These are phyloP conservation scores for Pleurotus giganteus DNA, from an alignment of 768 basidiomycete species.

Conservation along the genomic window DNA sequence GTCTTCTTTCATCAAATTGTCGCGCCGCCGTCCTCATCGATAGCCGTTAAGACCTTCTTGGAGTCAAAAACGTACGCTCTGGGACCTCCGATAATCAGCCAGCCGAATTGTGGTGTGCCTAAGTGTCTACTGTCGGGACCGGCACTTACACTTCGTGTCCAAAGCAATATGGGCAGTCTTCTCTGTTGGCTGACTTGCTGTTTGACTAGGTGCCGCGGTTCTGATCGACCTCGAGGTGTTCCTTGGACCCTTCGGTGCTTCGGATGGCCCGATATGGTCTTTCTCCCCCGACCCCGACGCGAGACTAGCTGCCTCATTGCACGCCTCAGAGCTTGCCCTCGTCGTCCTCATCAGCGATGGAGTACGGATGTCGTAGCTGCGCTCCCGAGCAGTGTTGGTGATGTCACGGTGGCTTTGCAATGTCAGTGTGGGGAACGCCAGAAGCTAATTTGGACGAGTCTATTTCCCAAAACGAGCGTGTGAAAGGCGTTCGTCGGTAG, in stretches of 20 bases:
- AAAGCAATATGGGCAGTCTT: conserved; percentile 5
- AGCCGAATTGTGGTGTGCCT: not conserved
- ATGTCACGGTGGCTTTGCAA: conserved; percentile 1
- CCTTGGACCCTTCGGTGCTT: not conserved
- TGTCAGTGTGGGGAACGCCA: not conserved
- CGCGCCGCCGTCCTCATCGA: not conserved
- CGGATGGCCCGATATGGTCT: not conserved
- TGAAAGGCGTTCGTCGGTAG: conserved; percentile 3
- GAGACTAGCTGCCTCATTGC: no score
- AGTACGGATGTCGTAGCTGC: not conserved
- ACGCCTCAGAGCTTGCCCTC: no score
- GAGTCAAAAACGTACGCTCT: no score
- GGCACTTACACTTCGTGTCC: not conserved
- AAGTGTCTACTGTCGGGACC: not conserved
- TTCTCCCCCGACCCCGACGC: no score
- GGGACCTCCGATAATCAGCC: not conserved
- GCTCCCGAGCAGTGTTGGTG: not conserved
- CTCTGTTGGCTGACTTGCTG: conserved; percentile 6
- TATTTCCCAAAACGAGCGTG: conserved; percentile 7
- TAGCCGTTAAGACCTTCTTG: not conserved
- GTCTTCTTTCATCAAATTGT: not conserved
- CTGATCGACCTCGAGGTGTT: conserved; percentile 1
- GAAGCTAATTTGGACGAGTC: not conserved
- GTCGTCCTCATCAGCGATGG: not conserved
- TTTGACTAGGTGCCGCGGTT: not conserved